phyloP scores from a whole-genome alignment of 176 grass and related monocot genomes.

The Musa schizocarpa region DNA sequence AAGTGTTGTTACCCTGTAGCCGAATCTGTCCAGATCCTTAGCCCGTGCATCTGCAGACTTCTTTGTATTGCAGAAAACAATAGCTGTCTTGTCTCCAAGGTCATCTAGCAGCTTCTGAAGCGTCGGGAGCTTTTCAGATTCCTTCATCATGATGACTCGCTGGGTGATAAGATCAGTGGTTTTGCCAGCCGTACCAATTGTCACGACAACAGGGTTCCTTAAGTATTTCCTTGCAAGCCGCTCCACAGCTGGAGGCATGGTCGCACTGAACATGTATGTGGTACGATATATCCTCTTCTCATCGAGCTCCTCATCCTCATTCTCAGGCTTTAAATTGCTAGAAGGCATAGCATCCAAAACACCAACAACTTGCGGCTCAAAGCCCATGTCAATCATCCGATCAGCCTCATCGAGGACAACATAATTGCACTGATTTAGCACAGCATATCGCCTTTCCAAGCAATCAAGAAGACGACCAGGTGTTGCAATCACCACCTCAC shows the following conservation, averaged over 20 bases:
- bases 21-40: constrained; percentile 82
- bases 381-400: constrained; percentile 99
- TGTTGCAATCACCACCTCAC: constrained; percentile 92
- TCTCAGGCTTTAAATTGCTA: constrained; percentile 98
- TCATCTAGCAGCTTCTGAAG: constrained; percentile 78
- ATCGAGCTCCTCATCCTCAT: constrained; percentile 95
- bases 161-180: constrained; percentile 93
- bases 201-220: constrained; percentile 89
- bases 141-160: constrained; percentile 83
- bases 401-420: constrained; percentile 97
- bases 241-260: constrained; percentile 92
- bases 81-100: constrained; percentile 89
- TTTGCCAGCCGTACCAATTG: constrained; percentile 94
- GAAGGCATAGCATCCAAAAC: constrained; percentile 94
- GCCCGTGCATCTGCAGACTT: constrained; percentile 70
- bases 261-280: constrained; percentile 99
- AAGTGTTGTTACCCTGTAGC: constrained; percentile 74
- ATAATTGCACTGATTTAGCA: constrained; percentile 97
- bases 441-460: constrained; percentile 87
- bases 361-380: constrained; percentile 93
- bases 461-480: constrained; percentile 93
- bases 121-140: constrained; percentile 69
- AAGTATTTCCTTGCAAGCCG: constrained; percentile 91
- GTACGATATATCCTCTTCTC: constrained; percentile 92
- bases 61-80: constrained; percentile 94